Evolutionary conservation across 371 early-diverging fungal genomes (phyloP).

Genomic region (Massospora cicadina): DNA sequence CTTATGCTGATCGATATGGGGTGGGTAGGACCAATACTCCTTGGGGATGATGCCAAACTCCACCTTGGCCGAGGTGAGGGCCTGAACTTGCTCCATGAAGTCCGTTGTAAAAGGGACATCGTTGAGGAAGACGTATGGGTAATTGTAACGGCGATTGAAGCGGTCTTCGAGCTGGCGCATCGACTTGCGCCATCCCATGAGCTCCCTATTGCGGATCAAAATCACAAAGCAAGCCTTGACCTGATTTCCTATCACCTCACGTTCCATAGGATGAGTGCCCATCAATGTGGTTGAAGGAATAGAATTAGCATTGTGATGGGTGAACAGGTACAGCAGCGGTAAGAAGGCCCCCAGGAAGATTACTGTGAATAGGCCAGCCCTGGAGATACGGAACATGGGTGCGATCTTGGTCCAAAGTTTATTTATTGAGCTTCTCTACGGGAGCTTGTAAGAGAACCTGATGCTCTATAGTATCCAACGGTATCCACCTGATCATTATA

Average conservation of each 20-base stretch:
- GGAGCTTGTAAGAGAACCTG: no score
- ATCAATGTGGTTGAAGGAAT: not conserved
- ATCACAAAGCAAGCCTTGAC: constrained; percentile 49
- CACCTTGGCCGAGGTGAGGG: constrained; percentile 29
- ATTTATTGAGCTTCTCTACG: no score
- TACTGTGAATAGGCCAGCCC: not conserved
- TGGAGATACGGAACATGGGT: not conserved
- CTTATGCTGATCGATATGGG: constrained; percentile 50
- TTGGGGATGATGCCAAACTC: constrained; percentile 52
- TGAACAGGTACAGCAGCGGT: not conserved
- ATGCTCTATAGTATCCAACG: no score
- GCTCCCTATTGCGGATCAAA: constrained; percentile 51
- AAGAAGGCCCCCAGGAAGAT: not conserved
- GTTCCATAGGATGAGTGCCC: not conserved
- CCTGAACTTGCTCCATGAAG: constrained; percentile 39
- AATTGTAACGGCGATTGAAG: constrained; percentile 63
- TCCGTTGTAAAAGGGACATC: constrained; percentile 59
- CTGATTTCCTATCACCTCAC: constrained; percentile 5
- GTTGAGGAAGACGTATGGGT: constrained; percentile 76
- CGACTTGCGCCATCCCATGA: constrained; percentile 38
- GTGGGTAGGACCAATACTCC: constrained; percentile 68
- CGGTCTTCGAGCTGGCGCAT: constrained; percentile 58
- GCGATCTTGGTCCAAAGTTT: no score
- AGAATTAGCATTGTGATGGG: not conserved
- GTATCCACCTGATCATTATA: no score